Conservation (phyloP, 495 filamentous ascomycete genomes). For the Hypoxylon lienhwacheense region DNA sequence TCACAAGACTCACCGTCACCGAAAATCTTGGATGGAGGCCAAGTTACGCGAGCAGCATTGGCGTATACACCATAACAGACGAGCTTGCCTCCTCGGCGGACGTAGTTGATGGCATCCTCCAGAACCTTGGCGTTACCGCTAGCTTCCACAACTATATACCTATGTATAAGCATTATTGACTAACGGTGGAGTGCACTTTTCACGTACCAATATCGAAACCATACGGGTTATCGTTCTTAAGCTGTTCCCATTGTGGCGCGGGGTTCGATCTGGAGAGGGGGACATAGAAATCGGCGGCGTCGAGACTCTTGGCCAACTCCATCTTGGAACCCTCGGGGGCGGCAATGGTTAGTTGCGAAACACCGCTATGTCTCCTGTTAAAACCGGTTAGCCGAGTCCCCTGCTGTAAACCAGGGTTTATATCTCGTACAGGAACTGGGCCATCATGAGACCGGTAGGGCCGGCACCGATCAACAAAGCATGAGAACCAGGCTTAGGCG, state of each 20-base stretch:
- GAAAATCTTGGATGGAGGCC: slow-evolving; percentile 67
- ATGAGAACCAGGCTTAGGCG: slow-evolving; percentile 66
- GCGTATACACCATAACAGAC: slow-evolving; percentile 69
- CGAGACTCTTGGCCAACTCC: slow-evolving; percentile 68
- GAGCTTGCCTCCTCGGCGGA: slow-evolving; percentile 67
- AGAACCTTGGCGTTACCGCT: slow-evolving; percentile 68
- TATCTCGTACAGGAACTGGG: slow-evolving; percentile 35
- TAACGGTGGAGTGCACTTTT: slow-evolving; percentile 18
- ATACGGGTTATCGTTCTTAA: slow-evolving; percentile 67
- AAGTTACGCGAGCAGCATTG: slow-evolving; percentile 60
- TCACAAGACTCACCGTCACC: slow-evolving; percentile 37
- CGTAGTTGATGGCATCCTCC: slow-evolving; percentile 70
- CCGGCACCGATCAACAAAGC: slow-evolving; percentile 70
- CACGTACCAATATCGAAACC: slow-evolving; percentile 67
- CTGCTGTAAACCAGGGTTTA: not conserved
- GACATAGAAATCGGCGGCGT: slow-evolving; percentile 65
- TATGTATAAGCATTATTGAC: slow-evolving; percentile 9
- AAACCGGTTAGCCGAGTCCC: slow-evolving; percentile 7
- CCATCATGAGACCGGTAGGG: slow-evolving; percentile 61
- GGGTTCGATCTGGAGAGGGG: slow-evolving; percentile 61
- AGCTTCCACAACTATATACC: slow-evolving; percentile 50
- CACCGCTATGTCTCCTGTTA: slow-evolving; percentile 55
- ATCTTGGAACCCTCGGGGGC: slow-evolving; percentile 69
- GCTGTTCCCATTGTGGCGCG: slow-evolving; percentile 58
- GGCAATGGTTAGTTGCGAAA: slow-evolving; percentile 65